Evolutionary conservation across 2,329 filamentous ascomycete genomes (phyloP).

Genomic region (Botrytis hyacinthi): DNA sequence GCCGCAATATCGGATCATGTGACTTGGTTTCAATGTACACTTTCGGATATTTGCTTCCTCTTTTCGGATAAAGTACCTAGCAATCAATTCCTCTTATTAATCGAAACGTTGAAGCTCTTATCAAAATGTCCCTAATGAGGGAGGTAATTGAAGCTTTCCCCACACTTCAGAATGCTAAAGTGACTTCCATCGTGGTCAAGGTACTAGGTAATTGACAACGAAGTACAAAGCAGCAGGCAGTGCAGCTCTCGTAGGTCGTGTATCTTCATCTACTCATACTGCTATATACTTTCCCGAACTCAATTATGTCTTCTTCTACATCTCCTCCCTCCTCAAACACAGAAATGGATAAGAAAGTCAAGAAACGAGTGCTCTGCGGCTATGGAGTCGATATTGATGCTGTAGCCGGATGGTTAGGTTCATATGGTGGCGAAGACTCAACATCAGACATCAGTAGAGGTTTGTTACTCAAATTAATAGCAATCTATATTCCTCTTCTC

Average conservation of each 20-base stretch:
- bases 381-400: conserved; percentile 75
- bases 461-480: conserved; percentile 32
- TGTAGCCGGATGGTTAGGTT: conserved; percentile 74
- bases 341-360: conserved; percentile 39
- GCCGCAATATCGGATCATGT: neutral
- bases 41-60: neutral
- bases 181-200: neutral
- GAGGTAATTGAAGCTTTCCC: neutral
- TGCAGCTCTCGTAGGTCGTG: neutral
- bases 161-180: neutral
- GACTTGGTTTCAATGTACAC: neutral
- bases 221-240: neutral
- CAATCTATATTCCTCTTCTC: neutral
- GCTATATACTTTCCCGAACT: conserved; percentile 1
- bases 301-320: neutral
- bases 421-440: conserved; percentile 70
- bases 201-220: neutral
- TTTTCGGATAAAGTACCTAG: neutral
- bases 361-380: conserved; percentile 54
- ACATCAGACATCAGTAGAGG: conserved; percentile 71
- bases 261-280: neutral
- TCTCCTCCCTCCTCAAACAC: neutral
- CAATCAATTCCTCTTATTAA: conserved; percentile 11
- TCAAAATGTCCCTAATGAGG: neutral
- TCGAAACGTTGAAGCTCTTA: neutral